phyloP scores from a whole-genome alignment of 2,329 filamentous ascomycete genomes.

The Ophiocordyceps unilateralis region DNA sequence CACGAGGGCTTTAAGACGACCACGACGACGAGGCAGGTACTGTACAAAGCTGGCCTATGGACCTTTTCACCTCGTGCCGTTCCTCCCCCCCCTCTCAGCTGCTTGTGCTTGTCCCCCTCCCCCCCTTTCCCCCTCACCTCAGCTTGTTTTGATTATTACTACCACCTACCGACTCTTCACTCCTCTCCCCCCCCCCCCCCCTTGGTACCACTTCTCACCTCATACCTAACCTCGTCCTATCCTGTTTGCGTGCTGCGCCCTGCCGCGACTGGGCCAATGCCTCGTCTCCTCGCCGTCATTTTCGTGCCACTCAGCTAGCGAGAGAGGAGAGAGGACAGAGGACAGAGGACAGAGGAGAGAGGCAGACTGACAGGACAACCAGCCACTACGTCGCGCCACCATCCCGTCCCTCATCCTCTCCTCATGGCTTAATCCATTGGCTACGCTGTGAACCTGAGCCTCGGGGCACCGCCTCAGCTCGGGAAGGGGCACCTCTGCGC shows the following conservation, averaged over 20 bases:
- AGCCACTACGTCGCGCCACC: background rate
- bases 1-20: too few species aligned
- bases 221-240: background rate
- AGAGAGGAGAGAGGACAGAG: background rate
- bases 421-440: background rate
- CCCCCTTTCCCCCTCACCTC: background rate
- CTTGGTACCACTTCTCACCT: background rate
- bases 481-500: too few species aligned
- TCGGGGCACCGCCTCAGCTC: too few species aligned
- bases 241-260: background rate
- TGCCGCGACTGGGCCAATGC: background rate
- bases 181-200: too few species aligned
- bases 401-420: too few species aligned
- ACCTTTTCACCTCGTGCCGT: too few species aligned
- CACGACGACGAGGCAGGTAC: background rate
- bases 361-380: background rate
- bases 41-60: background rate
- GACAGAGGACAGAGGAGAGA: too few species aligned
- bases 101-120: background rate
- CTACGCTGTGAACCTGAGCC: background rate
- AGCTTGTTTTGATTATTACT: background rate
- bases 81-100: background rate
- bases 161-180: background rate
- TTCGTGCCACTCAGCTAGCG: background rate
- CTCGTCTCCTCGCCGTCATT: background rate